These are phyloP conservation scores for Cryptosporidium viatorum DNA, from an alignment of 169 alveolate genomes.

Conservation along the genomic window DNA sequence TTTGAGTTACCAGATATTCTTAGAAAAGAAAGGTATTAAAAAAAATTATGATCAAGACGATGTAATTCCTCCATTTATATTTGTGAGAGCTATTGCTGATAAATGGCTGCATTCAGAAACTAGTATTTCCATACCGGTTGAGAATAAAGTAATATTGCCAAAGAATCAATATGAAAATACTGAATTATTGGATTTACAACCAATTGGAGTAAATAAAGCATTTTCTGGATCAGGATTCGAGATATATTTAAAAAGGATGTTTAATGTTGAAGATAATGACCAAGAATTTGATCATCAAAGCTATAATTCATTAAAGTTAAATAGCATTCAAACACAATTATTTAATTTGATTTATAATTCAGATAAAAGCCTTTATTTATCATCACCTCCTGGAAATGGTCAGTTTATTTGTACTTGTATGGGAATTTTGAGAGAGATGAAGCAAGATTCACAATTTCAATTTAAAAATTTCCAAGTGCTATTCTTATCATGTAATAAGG, in stretches of 20 bases:
- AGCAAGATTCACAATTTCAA: not conserved
- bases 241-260: not conserved
- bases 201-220: conserved; percentile 76
- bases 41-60: conserved; percentile 17
- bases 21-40: conserved; percentile 27
- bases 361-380: conserved; percentile 33
- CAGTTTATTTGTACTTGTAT: conserved; percentile 71
- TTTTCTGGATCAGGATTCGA: not conserved
- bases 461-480: conserved; percentile 22
- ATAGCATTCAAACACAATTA: conserved; percentile 54
- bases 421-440: conserved; percentile 42
- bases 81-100: conserved; percentile 96
- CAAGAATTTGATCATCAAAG: not conserved
- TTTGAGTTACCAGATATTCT: conserved; percentile 62
- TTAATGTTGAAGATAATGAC: not conserved
- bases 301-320: conserved; percentile 11
- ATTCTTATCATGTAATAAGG: conserved; percentile 29
- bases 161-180: conserved; percentile 93
- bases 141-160: conserved; percentile 92
- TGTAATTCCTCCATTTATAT: conserved; percentile 95
- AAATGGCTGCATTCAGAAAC: conserved; percentile 86
- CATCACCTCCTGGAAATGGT: conserved; percentile 64
- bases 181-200: conserved; percentile 94
- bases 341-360: conserved; percentile 62
- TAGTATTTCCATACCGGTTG: conserved; percentile 86